Conservation (phyloP, 1,284 basidiomycete species). For the Cutaneotrichosporon arboriforme region DNA sequence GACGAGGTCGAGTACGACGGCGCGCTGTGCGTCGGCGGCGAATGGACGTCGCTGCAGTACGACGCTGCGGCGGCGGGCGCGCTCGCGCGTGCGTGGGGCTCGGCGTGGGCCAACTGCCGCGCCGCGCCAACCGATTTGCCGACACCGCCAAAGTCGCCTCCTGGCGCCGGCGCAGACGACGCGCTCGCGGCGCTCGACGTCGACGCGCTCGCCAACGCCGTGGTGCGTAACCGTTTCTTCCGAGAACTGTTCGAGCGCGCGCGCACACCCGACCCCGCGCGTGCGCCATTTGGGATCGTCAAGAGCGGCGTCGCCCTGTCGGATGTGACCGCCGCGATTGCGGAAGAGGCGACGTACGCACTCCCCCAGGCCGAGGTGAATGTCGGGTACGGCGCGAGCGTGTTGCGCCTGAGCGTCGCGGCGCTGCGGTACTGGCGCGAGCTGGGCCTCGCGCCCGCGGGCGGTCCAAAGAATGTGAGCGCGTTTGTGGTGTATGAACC, state of each 20-base stretch:
- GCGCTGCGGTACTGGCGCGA: constrained; percentile 38
- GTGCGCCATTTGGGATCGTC: constrained; percentile 3
- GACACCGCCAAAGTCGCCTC: constrained; percentile 1
- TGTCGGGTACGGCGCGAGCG: constrained; percentile 26
- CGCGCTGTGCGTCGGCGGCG: constrained; percentile 25
- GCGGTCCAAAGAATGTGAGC: constrained; percentile 34
- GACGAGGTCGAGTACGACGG: constrained; percentile 28
- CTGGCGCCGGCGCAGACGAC: not conserved
- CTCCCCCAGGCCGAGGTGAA: constrained; percentile 14
- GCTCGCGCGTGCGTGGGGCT: constrained; percentile 13
- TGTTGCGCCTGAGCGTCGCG: constrained; percentile 31
- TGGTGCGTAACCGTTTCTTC: constrained; percentile 18
- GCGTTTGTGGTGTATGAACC: constrained; percentile 25
- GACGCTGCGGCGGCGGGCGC: constrained; percentile 4
- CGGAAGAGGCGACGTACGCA: constrained; percentile 4
- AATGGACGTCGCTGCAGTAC: constrained; percentile 26
- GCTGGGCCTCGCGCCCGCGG: constrained; percentile 35
- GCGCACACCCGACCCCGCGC: not conserved
- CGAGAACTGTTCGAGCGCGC: constrained; percentile 8
- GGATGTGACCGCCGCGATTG: constrained; percentile 5
- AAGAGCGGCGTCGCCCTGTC: constrained; percentile 11
- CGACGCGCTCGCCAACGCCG: constrained; percentile 13
- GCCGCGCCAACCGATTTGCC: not conserved
- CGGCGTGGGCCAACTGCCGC: constrained; percentile 6
- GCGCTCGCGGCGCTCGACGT: constrained; percentile 3